A percentile compares a stretch with the other conserved stretches of the same genome.
Conservation (phyloP, 2,329 filamentous ascomycete species). For the Aspergillus sojae region DNA sequence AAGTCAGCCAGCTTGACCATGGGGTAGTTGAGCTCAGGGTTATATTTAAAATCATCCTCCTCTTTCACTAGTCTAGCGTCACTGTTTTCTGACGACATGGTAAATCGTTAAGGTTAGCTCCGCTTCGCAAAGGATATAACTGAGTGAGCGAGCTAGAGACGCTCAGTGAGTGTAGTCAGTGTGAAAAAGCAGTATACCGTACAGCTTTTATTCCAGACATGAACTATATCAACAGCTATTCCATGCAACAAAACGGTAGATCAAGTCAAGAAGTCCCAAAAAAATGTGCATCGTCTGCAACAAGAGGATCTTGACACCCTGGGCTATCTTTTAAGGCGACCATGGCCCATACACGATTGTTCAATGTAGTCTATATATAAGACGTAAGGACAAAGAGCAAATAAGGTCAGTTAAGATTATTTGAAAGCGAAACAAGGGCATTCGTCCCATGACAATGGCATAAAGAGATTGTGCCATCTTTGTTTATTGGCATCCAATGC, state of each 20-base stretch:
- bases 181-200: neutral
- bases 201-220: neutral
- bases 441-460: neutral
- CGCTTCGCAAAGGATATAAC: neutral
- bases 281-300: neutral
- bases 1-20: constrained; percentile 10
- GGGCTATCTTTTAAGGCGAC: neutral
- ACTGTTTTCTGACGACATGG: neutral
- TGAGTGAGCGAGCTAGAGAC: neutral
- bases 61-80: neutral
- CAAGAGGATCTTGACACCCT: neutral
- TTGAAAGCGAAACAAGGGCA: neutral
- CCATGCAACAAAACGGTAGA: neutral
- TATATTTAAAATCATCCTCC: constrained; percentile 1
- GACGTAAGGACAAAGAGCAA: neutral
- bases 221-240: neutral
- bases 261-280: neutral
- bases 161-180: too few species aligned
- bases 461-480: neutral
- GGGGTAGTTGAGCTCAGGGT: constrained; percentile 10
- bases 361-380: neutral
- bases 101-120: neutral
- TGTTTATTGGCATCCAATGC: neutral
- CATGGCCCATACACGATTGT: neutral
- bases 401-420: neutral